A percentile compares a stretch with the other conserved stretches of the same genome.
Evolutionary conservation across 139 green algal genomes (phyloP).

Genomic region (Haematococcus lacustris): DNA sequence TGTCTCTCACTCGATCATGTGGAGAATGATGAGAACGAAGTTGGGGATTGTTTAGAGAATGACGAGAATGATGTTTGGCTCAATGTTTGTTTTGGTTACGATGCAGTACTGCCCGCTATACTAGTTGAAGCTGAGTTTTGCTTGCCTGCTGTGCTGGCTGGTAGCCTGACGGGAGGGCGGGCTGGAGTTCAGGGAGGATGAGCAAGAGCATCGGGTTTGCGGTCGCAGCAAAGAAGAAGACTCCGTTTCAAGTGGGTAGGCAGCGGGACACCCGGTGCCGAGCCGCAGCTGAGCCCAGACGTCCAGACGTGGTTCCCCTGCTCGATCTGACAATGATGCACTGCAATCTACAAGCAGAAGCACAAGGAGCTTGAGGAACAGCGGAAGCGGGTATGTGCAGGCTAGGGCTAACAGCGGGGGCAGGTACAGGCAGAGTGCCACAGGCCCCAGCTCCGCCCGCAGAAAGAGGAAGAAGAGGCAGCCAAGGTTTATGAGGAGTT

Average conservation of each 20-base stretch:
- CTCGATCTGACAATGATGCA: too few species aligned
- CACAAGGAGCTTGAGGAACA: constrained; percentile 86
- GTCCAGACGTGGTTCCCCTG: background rate
- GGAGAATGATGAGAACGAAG: too few species aligned
- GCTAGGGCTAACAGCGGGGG: background rate
- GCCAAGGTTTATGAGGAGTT: constrained; percentile 88
- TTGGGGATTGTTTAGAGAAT: too few species aligned
- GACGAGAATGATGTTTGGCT: too few species aligned
- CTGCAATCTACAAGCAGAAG: constrained; percentile 40
- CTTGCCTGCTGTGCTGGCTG: too few species aligned
- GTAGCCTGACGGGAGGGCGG: background rate
- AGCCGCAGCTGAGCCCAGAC: background rate
- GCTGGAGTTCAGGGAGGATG: too few species aligned
- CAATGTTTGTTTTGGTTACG: too few species aligned
- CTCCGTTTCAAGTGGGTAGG: constrained; percentile 60
- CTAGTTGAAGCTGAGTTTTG: too few species aligned
- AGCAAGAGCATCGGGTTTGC: constrained; percentile 21
- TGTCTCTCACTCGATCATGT: too few species aligned
- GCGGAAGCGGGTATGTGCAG: constrained; percentile 43
- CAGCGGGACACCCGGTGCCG: background rate
- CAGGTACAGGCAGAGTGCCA: background rate
- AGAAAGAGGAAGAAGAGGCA: constrained; percentile 72
- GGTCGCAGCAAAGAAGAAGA: constrained; percentile 80
- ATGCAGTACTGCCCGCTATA: too few species aligned
- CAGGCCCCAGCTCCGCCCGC: background rate